Evolutionary conservation across 352 stramenopile genomes (phyloP), one percentile per base, ranked within the genome.

Genomic region (Pythium graminicola): DNA sequence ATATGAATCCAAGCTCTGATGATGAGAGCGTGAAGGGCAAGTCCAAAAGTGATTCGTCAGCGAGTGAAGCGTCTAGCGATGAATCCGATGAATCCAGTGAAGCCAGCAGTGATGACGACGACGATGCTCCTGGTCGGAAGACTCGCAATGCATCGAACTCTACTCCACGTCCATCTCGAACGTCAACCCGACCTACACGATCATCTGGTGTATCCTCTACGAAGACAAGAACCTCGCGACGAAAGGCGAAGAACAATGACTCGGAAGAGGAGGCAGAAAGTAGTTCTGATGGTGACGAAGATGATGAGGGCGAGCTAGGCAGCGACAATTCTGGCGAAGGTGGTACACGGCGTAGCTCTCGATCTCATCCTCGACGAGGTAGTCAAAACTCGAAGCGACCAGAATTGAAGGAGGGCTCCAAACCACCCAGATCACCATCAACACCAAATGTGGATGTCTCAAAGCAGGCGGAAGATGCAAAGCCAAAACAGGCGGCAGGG

Each of bases 31-130:
- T 63, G 11, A 45, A 56, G 49, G 67, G 61, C 19, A 87, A 85
- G 47, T 83, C 67, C 6, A 78, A 82, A 36, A 81, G 68, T 35
- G 85, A 77, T 39, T 80, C 63, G 6, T 85, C 73, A 9, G 80
- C 73, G 45, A 84, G 68, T 35, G 84, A 76, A 26, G 67, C 70
- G 17, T 88, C 74, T 1, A 86, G 74, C 50, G 65, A 81, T 10
- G 67, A 73, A 9, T 72, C 68, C 9, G 69, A 69, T 36, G 69
- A 72, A 17, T 70, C 50, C 19, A 78, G 76, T 27, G 69, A 63
- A n/a, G 70, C 56, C 19, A 81, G 67, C 40, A 81, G 70, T 22
- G 57, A 60, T 41, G 29, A 52, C 17, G 51, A 36, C 16, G 31
- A 24, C 16, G 16, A 9, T 6, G 23, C 39, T 19, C 60, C 69